These are phyloP conservation scores for Syncephalastrum contaminatum DNA, from an alignment of 371 early-diverging fungal genomes.

Conservation along the genomic window DNA sequence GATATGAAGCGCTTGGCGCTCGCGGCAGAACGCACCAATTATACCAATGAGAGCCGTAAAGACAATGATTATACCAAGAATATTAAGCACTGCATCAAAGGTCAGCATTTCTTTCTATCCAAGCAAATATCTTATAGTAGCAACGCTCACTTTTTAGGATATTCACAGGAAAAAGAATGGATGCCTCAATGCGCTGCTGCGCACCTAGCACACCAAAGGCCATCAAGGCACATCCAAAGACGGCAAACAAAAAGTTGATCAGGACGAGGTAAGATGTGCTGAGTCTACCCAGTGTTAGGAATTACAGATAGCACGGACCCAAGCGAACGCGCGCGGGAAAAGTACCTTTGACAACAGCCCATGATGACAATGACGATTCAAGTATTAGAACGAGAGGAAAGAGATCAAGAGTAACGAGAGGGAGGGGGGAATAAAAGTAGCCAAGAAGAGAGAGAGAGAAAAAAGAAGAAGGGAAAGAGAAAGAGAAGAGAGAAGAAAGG, in stretches of 20 bases:
- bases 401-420: not conserved
- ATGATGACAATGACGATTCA: constrained; percentile 16
- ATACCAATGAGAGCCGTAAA: constrained; percentile 39
- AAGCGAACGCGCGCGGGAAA: not conserved
- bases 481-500: too few relatives aligned
- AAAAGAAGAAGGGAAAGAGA: constrained; percentile 8
- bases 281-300: constrained; percentile 21
- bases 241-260: constrained; percentile 32
- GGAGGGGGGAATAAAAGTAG: constrained; percentile 1
- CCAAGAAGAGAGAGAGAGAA: constrained; percentile 6
- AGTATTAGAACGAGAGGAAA: not conserved
- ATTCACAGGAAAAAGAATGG: constrained; percentile 36
- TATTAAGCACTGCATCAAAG: constrained; percentile 31
- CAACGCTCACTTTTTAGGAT: constrained; percentile 35
- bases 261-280: constrained; percentile 30
- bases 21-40: constrained; percentile 28
- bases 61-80: constrained; percentile 35
- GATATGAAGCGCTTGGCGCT: constrained; percentile 32
- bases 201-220: constrained; percentile 37
- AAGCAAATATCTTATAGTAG: not conserved
- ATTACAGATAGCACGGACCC: not conserved
- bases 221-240: constrained; percentile 32
- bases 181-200: constrained; percentile 24
- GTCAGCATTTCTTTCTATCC: not conserved
- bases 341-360: constrained; percentile 47